Base-by-base conservation (phyloP, 495 filamentous ascomycete species). In the Bombardia bombarda region DNA sequence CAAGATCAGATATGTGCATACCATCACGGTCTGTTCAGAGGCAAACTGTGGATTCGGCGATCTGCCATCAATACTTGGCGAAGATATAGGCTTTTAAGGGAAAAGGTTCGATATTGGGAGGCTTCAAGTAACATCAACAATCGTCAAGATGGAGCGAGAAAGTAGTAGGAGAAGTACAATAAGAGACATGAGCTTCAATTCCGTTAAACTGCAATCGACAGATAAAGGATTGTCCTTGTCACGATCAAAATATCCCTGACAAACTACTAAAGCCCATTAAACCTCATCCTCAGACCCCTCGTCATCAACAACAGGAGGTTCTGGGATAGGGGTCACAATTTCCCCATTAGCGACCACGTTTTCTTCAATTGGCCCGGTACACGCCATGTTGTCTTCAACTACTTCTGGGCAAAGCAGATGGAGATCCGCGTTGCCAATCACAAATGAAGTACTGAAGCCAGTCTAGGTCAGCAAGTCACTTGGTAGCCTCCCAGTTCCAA, bases 1-100 rank as follows among this genome's bases (percentile, higher is more conserved):
- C 8, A 65, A 61, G 61, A 49, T 73, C 23, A 60, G 63, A 38
- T 70, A 58, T 47, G 62, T 70, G 17, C 67, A 70, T 50, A 73
- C 69, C 4, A 47, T 67, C 31, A 67, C 63, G 6, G 57, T 60
- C 16, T 61, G 62, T 36, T 39, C 50, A 7, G 49, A 57, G 35
- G 35, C 48, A 1, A 58, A 61, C 30, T 65, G 62, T 32, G 62
- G 62, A 4, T 41, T 50, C 30, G 50, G 43, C 18, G 41, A 37
- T 9, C 46, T 41, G 33, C 46, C 51, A 0, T 46, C 21, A 17
- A 25, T 40, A 22, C 30, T 46, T 14, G 17, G 31, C 28, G 19
- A 40, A 18, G 38, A 40, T 19, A 23, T 40, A 1, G 38, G 38
- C 13, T 40, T 25, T 10, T 24, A 22, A 39, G 20, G n/a, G n/a